These are phyloP conservation scores for Aureobasidium sp. DNA, from an alignment of 2,329 filamentous ascomycete genomes.

Conservation along the genomic window DNA sequence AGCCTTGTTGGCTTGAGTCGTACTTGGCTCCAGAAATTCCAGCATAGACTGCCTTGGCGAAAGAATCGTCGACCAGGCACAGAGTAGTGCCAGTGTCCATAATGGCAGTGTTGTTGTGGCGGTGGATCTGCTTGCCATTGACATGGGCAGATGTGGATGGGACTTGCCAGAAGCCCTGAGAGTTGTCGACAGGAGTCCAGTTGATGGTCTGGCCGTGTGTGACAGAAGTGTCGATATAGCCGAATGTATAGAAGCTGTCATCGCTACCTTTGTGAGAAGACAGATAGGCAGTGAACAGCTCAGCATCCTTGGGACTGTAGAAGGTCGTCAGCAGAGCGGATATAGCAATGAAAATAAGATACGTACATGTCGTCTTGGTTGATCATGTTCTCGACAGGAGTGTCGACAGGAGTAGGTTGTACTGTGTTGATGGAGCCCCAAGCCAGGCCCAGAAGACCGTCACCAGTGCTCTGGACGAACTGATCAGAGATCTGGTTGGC, in stretches of 20 bases:
- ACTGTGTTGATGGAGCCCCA: slow-evolving; percentile 33
- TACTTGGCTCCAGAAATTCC: slow-evolving; percentile 50
- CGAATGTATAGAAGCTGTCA: slow-evolving; percentile 62
- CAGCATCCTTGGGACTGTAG: slow-evolving; percentile 27
- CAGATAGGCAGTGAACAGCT: slow-evolving; percentile 57
- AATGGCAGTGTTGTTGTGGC: slow-evolving; percentile 54
- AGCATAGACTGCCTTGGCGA: slow-evolving; percentile 54
- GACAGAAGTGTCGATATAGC: slow-evolving; percentile 60
- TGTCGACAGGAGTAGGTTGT: slow-evolving; percentile 44
- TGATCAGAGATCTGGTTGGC: slow-evolving; percentile 50
- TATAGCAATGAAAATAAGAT: not conserved
- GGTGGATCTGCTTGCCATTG: slow-evolving; percentile 44
- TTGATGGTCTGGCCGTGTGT: slow-evolving; percentile 29
- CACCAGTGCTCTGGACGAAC: slow-evolving; percentile 48
- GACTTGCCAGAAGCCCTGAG: slow-evolving; percentile 61
- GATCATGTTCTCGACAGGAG: slow-evolving; percentile 63
- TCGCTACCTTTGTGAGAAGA: slow-evolving; percentile 46
- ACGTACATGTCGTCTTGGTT: slow-evolving; percentile 41
- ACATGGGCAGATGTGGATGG: slow-evolving; percentile 48
- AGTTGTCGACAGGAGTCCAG: slow-evolving; percentile 55
- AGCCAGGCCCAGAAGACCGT: slow-evolving; percentile 60
- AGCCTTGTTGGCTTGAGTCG: slow-evolving; percentile 52
- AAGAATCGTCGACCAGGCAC: slow-evolving; percentile 52
- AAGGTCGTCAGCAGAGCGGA: slow-evolving; percentile 22
- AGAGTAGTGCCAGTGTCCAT: slow-evolving; percentile 65